These are phyloP conservation scores for Sisymbrium altissimum DNA, from an alignment of 345 rosid genomes.

Conservation along the genomic window DNA sequence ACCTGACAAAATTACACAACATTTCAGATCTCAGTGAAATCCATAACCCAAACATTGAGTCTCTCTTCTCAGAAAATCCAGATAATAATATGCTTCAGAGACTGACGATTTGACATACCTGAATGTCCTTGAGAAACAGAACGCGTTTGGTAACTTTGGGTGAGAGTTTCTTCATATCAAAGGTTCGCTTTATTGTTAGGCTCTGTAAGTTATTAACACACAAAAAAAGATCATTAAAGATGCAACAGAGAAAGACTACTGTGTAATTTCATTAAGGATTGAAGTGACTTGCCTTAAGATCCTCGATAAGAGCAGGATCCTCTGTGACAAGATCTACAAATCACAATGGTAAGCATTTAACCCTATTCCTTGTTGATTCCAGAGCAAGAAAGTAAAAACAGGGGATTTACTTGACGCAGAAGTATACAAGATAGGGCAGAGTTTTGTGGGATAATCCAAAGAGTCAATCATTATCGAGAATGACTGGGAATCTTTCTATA, in stretches of 20 bases:
- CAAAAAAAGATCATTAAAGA: neutral
- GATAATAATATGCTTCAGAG: neutral
- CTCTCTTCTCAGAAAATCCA: neutral
- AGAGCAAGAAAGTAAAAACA: constrained; percentile 2
- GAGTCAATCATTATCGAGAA: neutral
- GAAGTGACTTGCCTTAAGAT: constrained; percentile 26
- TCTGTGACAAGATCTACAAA: constrained; percentile 17
- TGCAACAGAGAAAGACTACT: neutral
- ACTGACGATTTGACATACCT: constrained; percentile 6
- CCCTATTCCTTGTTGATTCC: neutral
- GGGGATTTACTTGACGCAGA: constrained; percentile 15
- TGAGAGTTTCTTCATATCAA: constrained; percentile 24
- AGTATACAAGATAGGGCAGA: neutral
- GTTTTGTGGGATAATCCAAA: neutral
- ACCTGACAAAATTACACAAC: constrained; percentile 6
- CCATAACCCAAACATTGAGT: neutral
- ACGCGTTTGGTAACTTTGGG: constrained; percentile 30
- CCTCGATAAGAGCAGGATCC: constrained; percentile 10
- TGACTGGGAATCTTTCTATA: neutral
- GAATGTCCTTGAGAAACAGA: constrained; percentile 31
- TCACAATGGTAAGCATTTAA: neutral
- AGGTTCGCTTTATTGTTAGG: constrained; percentile 16
- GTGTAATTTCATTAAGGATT: neutral
- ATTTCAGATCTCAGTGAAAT: neutral
- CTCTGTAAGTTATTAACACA: constrained; percentile 9